Percentiles rank a stretch among this genome's conserved stretches.
Evolutionary conservation across 345 rosid genomes (phyloP).

Genomic region (Anacardium occidentale): DNA sequence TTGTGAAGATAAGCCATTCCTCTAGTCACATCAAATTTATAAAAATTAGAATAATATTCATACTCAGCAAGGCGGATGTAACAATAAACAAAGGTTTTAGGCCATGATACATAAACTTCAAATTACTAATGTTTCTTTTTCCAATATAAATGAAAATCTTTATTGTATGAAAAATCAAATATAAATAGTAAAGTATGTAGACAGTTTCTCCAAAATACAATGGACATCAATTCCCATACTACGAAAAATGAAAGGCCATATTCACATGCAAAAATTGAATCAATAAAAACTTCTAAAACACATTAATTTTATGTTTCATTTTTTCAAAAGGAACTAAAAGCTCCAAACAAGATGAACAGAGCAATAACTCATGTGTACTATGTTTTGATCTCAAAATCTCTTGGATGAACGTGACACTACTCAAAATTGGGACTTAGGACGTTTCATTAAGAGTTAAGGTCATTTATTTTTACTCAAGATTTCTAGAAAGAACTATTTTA

Average conservation of each 20-base stretch:
- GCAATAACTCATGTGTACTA: neutral
- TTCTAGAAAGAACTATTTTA: neutral
- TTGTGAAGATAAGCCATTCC: conserved; percentile 99
- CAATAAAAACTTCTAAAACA: no score
- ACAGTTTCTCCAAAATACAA: no score
- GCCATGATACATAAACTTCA: conserved; percentile 1
- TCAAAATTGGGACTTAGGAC: neutral
- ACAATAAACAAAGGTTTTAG: conserved; percentile 6
- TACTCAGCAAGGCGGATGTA: neutral
- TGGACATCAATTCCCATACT: no score
- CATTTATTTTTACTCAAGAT: neutral
- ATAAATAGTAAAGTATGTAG: no score
- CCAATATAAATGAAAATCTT: neutral
- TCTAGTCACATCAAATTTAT: conserved; percentile 41
- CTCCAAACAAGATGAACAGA: no score
- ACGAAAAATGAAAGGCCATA: no score
- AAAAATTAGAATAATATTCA: conserved; percentile 22
- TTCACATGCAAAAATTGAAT: no score
- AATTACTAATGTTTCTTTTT: neutral
- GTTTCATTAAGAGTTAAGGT: neutral
- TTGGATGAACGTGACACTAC: neutral
- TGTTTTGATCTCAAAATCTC: neutral
- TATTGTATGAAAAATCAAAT: neutral
- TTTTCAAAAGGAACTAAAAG: no score
- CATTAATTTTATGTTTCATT: no score